A percentile compares a stretch with the other conserved stretches of the same genome.
Evolutionary conservation across 768 basidiomycete genomes (phyloP).

Genomic region (Russula lepida): DNA sequence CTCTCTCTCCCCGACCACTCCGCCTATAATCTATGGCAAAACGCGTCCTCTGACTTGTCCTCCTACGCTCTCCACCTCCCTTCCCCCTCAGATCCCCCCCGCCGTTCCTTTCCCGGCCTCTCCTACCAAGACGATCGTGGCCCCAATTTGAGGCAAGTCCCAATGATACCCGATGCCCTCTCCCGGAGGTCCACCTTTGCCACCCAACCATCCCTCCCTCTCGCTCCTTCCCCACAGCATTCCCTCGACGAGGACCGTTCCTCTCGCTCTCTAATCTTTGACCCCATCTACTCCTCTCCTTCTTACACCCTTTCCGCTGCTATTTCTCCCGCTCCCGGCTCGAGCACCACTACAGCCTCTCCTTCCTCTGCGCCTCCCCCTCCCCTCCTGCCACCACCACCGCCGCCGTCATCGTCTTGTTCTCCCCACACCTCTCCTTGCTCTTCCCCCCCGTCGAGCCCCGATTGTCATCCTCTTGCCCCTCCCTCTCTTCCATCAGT

Average conservation of each 20-base stretch:
- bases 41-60: constrained; percentile 1
- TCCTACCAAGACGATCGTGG: constrained; percentile 12
- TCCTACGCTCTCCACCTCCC: not conserved
- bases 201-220: not conserved
- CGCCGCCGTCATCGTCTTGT: not conserved
- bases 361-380: not conserved
- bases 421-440: constrained; percentile 4
- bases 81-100: not conserved
- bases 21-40: constrained; percentile 11
- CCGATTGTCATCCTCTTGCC: not conserved
- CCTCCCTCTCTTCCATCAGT: constrained; percentile 11
- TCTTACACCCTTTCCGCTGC: constrained; percentile 17
- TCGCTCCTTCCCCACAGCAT: not conserved
- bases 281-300: constrained; percentile 13
- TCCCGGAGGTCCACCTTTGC: not conserved
- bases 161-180: constrained; percentile 10
- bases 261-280: constrained; percentile 10
- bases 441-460: constrained; percentile 12
- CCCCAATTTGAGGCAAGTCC: constrained; percentile 6
- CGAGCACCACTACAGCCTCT: not conserved
- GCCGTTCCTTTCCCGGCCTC: constrained; percentile 7
- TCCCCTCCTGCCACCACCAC: not conserved
- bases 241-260: constrained; percentile 6
- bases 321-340: constrained; percentile 3
- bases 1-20: not conserved